Base-by-base conservation (phyloP, 2,329 filamentous ascomycete species). In the Cladophialophora immunda region DNA sequence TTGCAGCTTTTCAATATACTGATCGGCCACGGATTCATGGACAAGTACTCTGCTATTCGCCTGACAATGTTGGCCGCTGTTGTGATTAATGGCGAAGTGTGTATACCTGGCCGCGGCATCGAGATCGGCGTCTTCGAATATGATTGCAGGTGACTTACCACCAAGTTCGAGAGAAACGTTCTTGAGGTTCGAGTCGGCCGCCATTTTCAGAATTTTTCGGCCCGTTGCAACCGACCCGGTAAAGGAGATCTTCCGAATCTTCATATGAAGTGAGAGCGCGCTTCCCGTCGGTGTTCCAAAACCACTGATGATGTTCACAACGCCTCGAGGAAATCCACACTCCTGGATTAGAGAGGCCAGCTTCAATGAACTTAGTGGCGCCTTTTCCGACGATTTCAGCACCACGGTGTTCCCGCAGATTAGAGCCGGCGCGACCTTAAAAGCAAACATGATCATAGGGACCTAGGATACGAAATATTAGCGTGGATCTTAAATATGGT, bases 31-130 rank as follows among this genome's bases (percentile, higher is more conserved):
- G 61, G 77, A 75, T 65, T 84, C 77, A 75, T 88, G 85, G 52
- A 89, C 83, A 1, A 90, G 79, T 13, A 91, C 83, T 8, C 89
- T 83, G 17, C 87, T 88, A 38, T 55, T 57, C 8, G 52, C 61
- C 30, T 86, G 78, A 74, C 85, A 87, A 58, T 85, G 79, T 73
- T 89, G 85, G 3, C 86, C 86, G 3, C 71, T 75, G 47, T 76
- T 76, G 3, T 72, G 70, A 0, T 72, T 73, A 29, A 77, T 76
- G 1, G 73, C 73, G 55, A 73, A 70, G 1, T 70, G 62, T 8
- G 73, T 73, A 15, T 64, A 55, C 5, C 81, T 78, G 27, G 83
- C 83, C 22, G 74, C 78, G 29, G 29, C 47, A 17, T 74, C 71
- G 27, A 80, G 67, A 52, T 75, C 70, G 3, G 77, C 76, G 62